Evolutionary conservation across 2,329 filamentous ascomycete species (phyloP).

Genomic region (Elsinoe fawcettii): DNA sequence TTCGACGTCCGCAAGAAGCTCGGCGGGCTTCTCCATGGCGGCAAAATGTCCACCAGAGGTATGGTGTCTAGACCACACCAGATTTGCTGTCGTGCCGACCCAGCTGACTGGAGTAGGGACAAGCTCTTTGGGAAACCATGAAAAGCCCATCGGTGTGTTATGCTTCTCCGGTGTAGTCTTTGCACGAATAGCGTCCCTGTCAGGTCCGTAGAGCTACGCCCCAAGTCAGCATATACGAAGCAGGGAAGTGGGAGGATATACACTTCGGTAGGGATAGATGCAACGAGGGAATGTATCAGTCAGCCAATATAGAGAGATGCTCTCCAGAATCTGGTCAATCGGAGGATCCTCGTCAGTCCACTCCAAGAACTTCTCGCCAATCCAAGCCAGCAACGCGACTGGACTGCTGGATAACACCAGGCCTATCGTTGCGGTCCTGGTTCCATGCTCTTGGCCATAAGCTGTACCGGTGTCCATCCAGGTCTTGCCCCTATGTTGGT

Average conservation of each 20-base stretch:
- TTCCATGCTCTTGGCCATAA: conserved; percentile 48
- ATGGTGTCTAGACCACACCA: conserved; percentile 35
- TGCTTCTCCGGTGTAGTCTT: background rate
- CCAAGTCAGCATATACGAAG: background rate
- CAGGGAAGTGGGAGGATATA: background rate
- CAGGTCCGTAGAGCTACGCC: conserved; percentile 13
- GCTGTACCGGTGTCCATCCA: conserved; percentile 39
- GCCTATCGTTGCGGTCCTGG: conserved; percentile 49
- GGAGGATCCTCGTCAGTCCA: conserved; percentile 43
- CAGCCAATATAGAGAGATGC: conserved; percentile 49
- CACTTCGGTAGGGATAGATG: conserved; percentile 44
- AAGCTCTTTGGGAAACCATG: conserved; percentile 38
- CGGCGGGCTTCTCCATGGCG: conserved; percentile 30
- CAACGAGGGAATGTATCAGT: conserved; percentile 33
- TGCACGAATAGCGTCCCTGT: background rate
- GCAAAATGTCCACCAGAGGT: conserved; percentile 35
- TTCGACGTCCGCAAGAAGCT: conserved; percentile 29
- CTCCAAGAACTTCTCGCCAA: conserved; percentile 50
- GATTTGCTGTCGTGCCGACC: conserved; percentile 32
- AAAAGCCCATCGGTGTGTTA: conserved; percentile 35
- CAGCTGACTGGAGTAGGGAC: conserved; percentile 32
- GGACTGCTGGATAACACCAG: conserved; percentile 48
- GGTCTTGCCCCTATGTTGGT: conserved; percentile 31
- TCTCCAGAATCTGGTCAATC: conserved; percentile 39
- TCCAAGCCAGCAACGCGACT: conserved; percentile 50